phyloP scores from a whole-genome alignment of 2,329 filamentous ascomycete genomes.

The Venturia aucupariae region DNA sequence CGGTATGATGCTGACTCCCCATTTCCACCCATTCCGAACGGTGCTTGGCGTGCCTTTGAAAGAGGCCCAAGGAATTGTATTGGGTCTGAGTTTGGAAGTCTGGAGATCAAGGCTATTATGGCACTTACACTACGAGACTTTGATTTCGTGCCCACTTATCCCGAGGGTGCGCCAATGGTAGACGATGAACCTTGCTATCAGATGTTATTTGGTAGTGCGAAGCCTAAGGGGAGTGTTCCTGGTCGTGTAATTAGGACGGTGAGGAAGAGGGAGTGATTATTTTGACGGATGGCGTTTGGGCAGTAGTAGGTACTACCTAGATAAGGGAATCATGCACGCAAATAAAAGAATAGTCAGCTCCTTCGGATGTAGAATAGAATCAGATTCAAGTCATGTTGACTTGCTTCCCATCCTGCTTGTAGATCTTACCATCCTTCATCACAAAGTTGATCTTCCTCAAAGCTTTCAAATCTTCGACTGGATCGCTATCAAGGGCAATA shows the following conservation, averaged over 20 bases:
- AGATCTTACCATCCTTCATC: constrained; percentile 48
- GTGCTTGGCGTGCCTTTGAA: constrained; percentile 47
- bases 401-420: constrained; percentile 30
- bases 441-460: constrained; percentile 44
- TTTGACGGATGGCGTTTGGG: neutral
- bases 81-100: constrained; percentile 46
- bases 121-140: constrained; percentile 42
- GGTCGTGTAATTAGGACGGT: constrained; percentile 2
- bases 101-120: constrained; percentile 43
- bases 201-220: constrained; percentile 14
- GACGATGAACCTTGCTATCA: constrained; percentile 14
- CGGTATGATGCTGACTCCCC: constrained; percentile 24
- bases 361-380: no score
- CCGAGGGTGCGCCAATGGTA: neutral
- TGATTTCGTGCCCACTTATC: constrained; percentile 31
- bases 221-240: constrained; percentile 13
- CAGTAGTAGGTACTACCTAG: no score
- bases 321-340: no score
- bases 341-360: no score
- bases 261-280: neutral
- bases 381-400: constrained; percentile 7
- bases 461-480: constrained; percentile 31
- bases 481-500: constrained; percentile 40
- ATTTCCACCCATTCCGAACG: constrained; percentile 22
- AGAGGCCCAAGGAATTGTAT: constrained; percentile 47